Percentiles rank a stretch among this genome's conserved stretches.
Evolutionary conservation across 371 early-diverging fungal genomes (phyloP).

Genomic region (Phascolomyces articulosus): DNA sequence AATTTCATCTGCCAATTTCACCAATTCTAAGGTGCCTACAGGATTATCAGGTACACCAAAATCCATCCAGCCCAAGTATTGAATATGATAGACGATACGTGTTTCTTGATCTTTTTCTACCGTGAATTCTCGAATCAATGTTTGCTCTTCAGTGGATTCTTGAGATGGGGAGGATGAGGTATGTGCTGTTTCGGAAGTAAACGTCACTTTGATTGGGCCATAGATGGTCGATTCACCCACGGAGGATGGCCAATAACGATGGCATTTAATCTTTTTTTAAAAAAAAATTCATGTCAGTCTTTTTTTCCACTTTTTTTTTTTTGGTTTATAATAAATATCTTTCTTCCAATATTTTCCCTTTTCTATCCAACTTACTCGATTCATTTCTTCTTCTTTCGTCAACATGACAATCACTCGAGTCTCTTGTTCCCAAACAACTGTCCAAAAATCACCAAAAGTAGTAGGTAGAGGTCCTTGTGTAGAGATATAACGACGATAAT

Average conservation of each 20-base stretch:
- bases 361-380: conserved; percentile 51
- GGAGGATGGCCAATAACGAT: conserved; percentile 75
- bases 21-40: conserved; percentile 57
- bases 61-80: conserved; percentile 93
- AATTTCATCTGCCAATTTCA: conserved; percentile 62
- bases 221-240: conserved; percentile 35
- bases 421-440: conserved; percentile 87
- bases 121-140: conserved; percentile 25
- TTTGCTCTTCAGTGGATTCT: conserved; percentile 28
- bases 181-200: conserved; percentile 27
- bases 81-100: conserved; percentile 73
- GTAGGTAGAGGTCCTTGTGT: conserved; percentile 88
- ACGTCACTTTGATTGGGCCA: conserved; percentile 40
- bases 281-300: no score
- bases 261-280: conserved; percentile 57
- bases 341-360: no score
- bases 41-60: conserved; percentile 78
- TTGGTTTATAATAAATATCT: no score
- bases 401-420: conserved; percentile 86
- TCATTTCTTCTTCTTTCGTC: conserved; percentile 82
- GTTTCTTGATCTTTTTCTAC: conserved; percentile 16
- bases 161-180: neutral
- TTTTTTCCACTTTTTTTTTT: no score
- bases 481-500: conserved; percentile 71
- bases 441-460: conserved; percentile 91